phyloP scores from a whole-genome alignment of 2,329 filamentous ascomycete genomes.

The Fusarium sororula region DNA sequence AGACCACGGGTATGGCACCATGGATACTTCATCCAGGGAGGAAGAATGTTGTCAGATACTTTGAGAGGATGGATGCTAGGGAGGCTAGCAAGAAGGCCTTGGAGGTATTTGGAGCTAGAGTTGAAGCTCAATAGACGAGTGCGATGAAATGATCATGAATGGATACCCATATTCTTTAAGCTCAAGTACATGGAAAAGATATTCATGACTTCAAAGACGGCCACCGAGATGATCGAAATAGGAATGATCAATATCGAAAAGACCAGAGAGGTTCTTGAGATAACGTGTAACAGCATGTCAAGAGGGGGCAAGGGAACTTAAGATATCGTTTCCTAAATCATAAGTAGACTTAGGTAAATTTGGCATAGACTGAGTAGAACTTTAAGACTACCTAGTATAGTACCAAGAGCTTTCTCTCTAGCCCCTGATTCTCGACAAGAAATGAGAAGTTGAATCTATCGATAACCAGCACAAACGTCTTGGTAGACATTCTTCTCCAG shows the following conservation, averaged over 20 bases:
- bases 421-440: neutral
- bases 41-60: constrained; percentile 2
- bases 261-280: rapidly evolving
- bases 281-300: no score
- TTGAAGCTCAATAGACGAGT: neutral
- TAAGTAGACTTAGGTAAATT: neutral
- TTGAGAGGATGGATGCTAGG: neutral
- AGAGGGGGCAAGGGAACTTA: neutral
- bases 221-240: rapidly evolving
- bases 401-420: neutral
- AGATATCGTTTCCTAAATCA: neutral
- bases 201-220: rapidly evolving
- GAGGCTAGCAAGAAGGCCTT: neutral
- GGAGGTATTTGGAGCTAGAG: neutral
- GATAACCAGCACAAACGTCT: constrained; percentile 15
- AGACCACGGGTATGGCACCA: neutral
- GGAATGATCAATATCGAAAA: neutral
- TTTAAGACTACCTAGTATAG: rapidly evolving
- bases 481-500: constrained; percentile 29
- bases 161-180: rapidly evolving
- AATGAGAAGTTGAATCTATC: neutral
- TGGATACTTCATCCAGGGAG: neutral
- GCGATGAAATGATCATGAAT: rapidly evolving
- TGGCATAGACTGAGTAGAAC: neutral
- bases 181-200: neutral